phyloP scores from a whole-genome alignment of 768 basidiomycete species.

The Dacryopinax primogenitus region DNA sequence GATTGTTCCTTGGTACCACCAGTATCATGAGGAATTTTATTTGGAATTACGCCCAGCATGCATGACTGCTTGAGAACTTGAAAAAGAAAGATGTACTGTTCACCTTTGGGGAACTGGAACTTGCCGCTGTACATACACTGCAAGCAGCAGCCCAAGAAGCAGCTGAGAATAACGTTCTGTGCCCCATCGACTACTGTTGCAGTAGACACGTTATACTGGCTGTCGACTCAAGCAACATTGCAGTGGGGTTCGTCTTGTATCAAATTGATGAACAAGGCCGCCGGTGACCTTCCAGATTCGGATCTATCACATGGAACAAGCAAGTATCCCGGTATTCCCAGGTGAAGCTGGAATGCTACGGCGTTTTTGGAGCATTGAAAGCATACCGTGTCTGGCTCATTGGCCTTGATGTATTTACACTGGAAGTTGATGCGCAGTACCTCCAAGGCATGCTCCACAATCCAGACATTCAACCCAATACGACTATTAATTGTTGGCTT shows the following conservation, averaged over 20 bases:
- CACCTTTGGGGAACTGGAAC: conserved; percentile 20
- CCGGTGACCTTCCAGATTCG: conserved; percentile 26
- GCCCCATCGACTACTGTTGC: conserved; percentile 25
- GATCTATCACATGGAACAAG: conserved; percentile 31
- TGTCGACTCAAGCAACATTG: conserved; percentile 30
- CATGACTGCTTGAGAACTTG: not conserved
- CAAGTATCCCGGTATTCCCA: conserved; percentile 29
- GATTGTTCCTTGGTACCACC: not conserved
- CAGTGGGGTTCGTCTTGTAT: conserved; percentile 30
- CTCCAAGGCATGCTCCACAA: conserved; percentile 36
- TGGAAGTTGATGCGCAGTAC: conserved; percentile 25
- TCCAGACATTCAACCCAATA: conserved; percentile 30
- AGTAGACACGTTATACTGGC: conserved; percentile 24
- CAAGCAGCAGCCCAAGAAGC: conserved; percentile 21
- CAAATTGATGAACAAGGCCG: conserved; percentile 22
- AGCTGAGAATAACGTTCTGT: not conserved
- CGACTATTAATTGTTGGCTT: conserved; percentile 34
- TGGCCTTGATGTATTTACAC: conserved; percentile 21
- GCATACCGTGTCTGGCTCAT: conserved; percentile 21
- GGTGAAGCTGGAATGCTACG: conserved; percentile 33
- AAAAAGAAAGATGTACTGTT: not conserved
- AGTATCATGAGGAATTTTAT: conserved; percentile 5
- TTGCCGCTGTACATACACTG: conserved; percentile 23
- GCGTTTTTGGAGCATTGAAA: conserved; percentile 29
- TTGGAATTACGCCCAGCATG: not conserved